Percentiles rank a stretch among this genome's conserved stretches.
Conservation (phyloP, 257 asterid species). For the Scutellaria barbata region DNA sequence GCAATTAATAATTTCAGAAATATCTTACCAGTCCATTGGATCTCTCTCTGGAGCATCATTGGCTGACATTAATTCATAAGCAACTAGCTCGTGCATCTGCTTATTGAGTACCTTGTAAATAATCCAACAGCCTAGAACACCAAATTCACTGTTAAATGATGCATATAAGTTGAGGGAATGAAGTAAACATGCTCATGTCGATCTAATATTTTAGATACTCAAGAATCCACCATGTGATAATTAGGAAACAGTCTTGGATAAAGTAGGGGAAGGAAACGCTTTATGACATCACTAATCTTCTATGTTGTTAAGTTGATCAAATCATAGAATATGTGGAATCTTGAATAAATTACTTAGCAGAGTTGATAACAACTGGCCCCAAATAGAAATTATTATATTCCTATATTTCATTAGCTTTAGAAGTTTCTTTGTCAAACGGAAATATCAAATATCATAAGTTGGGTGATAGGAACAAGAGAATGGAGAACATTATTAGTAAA, state of each 20-base stretch:
- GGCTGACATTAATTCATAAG: conserved; percentile 95
- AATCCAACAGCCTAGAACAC: conserved; percentile 84
- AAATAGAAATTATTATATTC: neutral
- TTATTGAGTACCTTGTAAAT: conserved; percentile 61
- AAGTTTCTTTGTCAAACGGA: neutral
- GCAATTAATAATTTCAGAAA: conserved; percentile 27
- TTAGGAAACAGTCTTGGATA: neutral
- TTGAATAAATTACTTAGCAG: conserved; percentile 13
- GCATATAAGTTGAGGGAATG: conserved; percentile 14
- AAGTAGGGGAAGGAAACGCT: neutral
- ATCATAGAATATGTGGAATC: conserved; percentile 6
- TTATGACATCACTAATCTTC: conserved; percentile 4
- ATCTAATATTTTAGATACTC: conserved; percentile 8
- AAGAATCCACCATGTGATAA: neutral
- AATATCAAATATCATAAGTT: neutral
- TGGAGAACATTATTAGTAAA: conserved; percentile 10
- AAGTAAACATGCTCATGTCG: conserved; percentile 7
- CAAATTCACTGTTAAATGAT: conserved; percentile 34
- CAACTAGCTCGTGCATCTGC: conserved; percentile 62
- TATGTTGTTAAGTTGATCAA: conserved; percentile 2
- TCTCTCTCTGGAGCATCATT: conserved; percentile 96
- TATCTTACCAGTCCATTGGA: conserved; percentile 87
- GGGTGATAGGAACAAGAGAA: conserved; percentile 1
- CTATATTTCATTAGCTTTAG: conserved; percentile 9
- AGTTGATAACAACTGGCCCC: conserved; percentile 6